Conservation (phyloP, 257 asterid species). For the Solanum corneliomulleri region DNA sequence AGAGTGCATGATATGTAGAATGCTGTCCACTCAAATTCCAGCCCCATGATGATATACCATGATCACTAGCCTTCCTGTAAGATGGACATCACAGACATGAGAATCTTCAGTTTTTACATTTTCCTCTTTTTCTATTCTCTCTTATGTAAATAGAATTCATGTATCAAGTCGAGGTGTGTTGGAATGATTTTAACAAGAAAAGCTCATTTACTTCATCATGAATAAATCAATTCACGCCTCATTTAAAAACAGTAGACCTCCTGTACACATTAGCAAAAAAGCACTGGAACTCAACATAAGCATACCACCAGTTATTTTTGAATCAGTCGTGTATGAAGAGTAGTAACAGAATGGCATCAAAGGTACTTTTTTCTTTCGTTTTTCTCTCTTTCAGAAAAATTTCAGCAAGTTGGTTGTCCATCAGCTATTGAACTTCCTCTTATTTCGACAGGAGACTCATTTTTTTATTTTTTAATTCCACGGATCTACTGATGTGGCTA, state of each 20-base stretch:
- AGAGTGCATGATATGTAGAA: constrained; percentile 94
- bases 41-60: constrained; percentile 98
- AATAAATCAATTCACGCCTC: background rate
- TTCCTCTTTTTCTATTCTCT: background rate
- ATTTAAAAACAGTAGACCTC: background rate
- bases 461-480: background rate
- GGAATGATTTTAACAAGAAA: background rate
- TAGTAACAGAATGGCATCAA: background rate
- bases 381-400: background rate
- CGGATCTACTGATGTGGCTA: background rate
- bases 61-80: constrained; percentile 70
- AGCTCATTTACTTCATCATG: background rate
- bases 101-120: background rate
- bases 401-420: background rate
- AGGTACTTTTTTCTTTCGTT: background rate
- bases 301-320: background rate
- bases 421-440: background rate
- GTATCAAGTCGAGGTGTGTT: background rate
- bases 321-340: background rate
- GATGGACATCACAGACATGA: background rate
- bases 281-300: background rate
- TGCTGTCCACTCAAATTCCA: constrained; percentile 96
- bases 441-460: background rate
- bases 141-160: background rate
- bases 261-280: background rate